Base-by-base conservation (phyloP, 2,329 filamentous ascomycete genomes). In the Penicillium sp. region DNA sequence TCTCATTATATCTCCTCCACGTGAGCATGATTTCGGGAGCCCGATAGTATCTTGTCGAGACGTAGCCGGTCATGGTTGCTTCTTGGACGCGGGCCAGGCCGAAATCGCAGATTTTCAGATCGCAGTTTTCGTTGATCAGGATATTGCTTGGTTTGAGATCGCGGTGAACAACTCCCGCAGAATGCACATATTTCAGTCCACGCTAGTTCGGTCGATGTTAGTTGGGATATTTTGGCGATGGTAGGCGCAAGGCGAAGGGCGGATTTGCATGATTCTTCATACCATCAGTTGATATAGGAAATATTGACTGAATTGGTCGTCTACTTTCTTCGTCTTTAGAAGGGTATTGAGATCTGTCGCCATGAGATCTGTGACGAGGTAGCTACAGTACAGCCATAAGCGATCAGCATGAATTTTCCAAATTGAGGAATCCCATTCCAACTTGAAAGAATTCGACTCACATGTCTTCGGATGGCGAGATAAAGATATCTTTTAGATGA, bases 1-100 rank as follows among this genome's bases (percentile, higher is more conserved):
- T 94, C 44, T 97, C 88, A 66, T 97, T 93, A 77, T 99, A 99
- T 79, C 97, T 97, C 81, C 97, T 93, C 94, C 94, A 99, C 61
- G 94, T 97, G 72, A 99, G 91, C 94, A 99, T 99, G 72, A 99
- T 97, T 77, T 99, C 94, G 9, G 94, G 94, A 3, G 94, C 94
- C 69, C 94, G 87, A 83, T 99, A 99, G 83, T 97, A 99, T 81
- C 94, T 84, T 54, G 94, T 99, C 29, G 94, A 97, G 54, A 99
- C 94, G 71, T 99, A 99, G 67, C 94, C 94, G 29, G 94, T 99
- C 94, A 99, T 99, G 77, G 97, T 93, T 26, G 92, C 92, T 71
- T 99, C 94, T 75, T 99, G 94, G 68, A 99, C 96, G 74, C 94
- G 91, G 49, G 94, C 94, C 53, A 99, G 83, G 61, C 94, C 94